These are phyloP conservation scores for Vaccinium darrowii DNA, from an alignment of 148 eudicot species.

Conservation along the genomic window DNA sequence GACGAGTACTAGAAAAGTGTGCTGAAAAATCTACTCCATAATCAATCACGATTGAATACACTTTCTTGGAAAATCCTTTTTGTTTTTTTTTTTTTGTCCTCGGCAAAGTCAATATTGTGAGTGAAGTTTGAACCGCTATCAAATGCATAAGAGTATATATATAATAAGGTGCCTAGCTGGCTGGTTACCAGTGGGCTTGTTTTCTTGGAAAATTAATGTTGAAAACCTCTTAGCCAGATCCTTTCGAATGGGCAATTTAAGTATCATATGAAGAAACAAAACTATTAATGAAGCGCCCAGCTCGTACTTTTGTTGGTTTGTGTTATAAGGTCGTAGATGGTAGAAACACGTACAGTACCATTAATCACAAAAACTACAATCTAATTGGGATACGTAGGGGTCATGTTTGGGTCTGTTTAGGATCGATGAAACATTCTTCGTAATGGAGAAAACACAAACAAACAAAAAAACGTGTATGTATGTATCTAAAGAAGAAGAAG, in stretches of 20 bases:
- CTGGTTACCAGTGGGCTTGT: no score
- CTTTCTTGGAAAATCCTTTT: neutral
- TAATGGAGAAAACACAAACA: neutral
- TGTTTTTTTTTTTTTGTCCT: neutral
- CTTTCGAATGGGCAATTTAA: no score
- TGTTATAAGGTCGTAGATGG: neutral
- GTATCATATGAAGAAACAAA: neutral
- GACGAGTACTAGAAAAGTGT: no score
- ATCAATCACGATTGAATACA: neutral
- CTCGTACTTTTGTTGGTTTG: neutral
- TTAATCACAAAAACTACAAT: neutral
- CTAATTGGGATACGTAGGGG: neutral
- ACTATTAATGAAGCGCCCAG: neutral
- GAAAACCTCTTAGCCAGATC: neutral
- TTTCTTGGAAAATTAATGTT: no score
- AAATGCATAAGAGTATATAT: no score
- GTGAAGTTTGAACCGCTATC: no score
- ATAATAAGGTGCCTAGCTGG: no score
- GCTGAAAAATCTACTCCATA: no score
- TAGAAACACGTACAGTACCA: neutral
- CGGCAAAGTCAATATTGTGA: no score
- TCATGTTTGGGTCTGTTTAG: neutral
- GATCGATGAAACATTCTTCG: neutral
- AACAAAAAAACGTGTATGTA: no score
- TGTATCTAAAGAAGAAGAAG: neutral